Base-by-base conservation (phyloP, 192 early-diverging fungal species). In the Coemansia aciculifera region DNA sequence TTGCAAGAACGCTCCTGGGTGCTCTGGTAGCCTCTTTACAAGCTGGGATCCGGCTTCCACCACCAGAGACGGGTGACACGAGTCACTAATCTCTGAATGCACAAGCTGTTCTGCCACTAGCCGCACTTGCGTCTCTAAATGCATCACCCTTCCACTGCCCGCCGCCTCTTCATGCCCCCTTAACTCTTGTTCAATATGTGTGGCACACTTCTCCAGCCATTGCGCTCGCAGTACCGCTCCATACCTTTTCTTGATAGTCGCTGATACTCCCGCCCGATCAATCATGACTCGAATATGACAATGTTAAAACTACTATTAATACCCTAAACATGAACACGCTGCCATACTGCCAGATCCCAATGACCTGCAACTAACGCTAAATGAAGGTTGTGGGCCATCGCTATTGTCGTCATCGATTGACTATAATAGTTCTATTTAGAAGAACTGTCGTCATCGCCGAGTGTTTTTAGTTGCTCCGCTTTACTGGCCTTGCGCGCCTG, bases 101-200 rank as follows among this genome's bases (percentile, higher is more conserved):
- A 82, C 65, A 21, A 82, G 68, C 49, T 82, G 80, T 31, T 82
- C 80, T 31, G 64, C 36, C 27, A 77, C 75, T 19, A 82, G 68
- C 23, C 80, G 72, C 37, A 60, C 64, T 38, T 77, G 80, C 3
- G 48, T 72, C 34, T 77, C 80, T 27, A 72, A 27, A 24, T 74
- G 71, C 59, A 74, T 11, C 13, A 5, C 29, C 19, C 8, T n/a
- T 15, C 43, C 27, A 7, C 13, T 15, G 6, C 59, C 34, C 8
- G 37, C 37, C 10, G 19, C 12, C 37, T 17, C 37, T 42, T 21
- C 13, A 5, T 21, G 51, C 6, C 15, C 51, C 11, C 51, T 31
- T 34, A 81, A 42, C 66, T 73, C 79, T 8, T 44, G 13, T n/a
- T 73, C 72, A 0, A 82, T 59, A 62, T 82, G 75, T 6, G 8